Base-by-base conservation (phyloP, 768 basidiomycete genomes). In the Punctularia strigosozonata region DNA sequence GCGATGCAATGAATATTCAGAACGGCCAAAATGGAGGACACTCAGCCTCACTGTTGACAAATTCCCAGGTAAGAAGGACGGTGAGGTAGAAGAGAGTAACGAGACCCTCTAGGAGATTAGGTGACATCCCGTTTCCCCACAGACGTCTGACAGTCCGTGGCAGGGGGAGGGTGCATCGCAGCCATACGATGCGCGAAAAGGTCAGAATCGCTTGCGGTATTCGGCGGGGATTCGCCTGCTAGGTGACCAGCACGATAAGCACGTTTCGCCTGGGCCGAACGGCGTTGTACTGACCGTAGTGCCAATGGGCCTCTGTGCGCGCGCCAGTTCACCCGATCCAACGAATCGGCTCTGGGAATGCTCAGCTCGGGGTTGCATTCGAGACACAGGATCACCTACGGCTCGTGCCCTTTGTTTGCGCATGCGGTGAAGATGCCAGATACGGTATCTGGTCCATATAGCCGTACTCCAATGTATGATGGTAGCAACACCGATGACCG, bases 311-410 rank as follows among this genome's bases (percentile, higher is more conserved):
- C n/a, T n/a, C n/a, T n/a, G n/a, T n/a, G n/a, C n/a, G n/a, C n/a
- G n/a, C n/a, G n/a, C n/a, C n/a, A n/a, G 32, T 37, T 4, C 30
- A 25, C 14, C 51, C 46, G 14, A 44, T n/a, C n/a, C n/a, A 37
- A 6, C 52, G 54, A 23, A 61, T 43, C 22, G 51, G 46, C 43
- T 44, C 48, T 14, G 58, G 54, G 42, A 55, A 57, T 5, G 53
- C 49, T 8, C 48, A 21, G 22, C 58, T 54, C 2, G 52, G 50
- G n/a, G 44, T 46, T 15, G 50, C 52, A 1, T 52, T 45, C 36
- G 25, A 4, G 15, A 13, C 36, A 4, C 19, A 30, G 35, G 17
- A 36, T 17, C 36, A 38, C 7, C 17, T 15, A 3, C 17, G 24
- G n/a, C 24, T 18, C 15, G 10, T 31, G 21, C 7, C 15, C 34